Evolutionary conservation across 2,329 filamentous ascomycete species (phyloP).

Genomic region (Fusarium nurragi): DNA sequence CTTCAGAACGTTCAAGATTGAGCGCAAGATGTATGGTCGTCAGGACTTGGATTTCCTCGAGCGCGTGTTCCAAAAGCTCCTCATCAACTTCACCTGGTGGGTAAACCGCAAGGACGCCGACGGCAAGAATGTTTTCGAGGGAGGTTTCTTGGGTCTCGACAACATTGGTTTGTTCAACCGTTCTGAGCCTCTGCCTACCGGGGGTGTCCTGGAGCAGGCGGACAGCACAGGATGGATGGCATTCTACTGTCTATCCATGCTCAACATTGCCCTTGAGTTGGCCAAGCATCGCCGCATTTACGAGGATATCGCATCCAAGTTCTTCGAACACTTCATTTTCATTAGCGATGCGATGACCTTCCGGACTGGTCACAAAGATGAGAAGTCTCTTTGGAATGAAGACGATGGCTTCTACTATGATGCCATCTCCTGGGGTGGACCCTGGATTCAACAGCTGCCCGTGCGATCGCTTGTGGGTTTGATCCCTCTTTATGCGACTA

Average conservation of each 20-base stretch:
- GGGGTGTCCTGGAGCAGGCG: conserved; percentile 92
- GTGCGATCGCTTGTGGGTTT: conserved; percentile 92
- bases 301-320: conserved; percentile 97
- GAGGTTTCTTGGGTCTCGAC: conserved; percentile 93
- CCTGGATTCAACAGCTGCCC: conserved; percentile 91
- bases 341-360: conserved; percentile 98
- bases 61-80: conserved; percentile 93
- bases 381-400: conserved; percentile 94
- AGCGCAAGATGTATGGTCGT: conserved; percentile 94
- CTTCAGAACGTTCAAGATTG: conserved; percentile 97
- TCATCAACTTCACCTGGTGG: conserved; percentile 99
- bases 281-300: conserved; percentile 95
- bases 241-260: conserved; percentile 95
- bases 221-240: conserved; percentile 99
- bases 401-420: conserved; percentile 98
- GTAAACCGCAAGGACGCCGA: conserved; percentile 95
- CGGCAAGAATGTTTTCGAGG: conserved; percentile 97
- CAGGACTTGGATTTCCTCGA: conserved; percentile 96
- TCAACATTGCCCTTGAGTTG: conserved; percentile 94
- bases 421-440: conserved; percentile 94
- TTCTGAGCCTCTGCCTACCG: conserved; percentile 92
- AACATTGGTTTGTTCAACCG: conserved; percentile 98
- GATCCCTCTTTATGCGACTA: conserved; percentile 90
- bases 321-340: conserved; percentile 98
- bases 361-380: conserved; percentile 72